A percentile compares a stretch with the other conserved stretches of the same genome.
Conservation (phyloP, 805 yeast species). For the Komagataella phaffii region DNA sequence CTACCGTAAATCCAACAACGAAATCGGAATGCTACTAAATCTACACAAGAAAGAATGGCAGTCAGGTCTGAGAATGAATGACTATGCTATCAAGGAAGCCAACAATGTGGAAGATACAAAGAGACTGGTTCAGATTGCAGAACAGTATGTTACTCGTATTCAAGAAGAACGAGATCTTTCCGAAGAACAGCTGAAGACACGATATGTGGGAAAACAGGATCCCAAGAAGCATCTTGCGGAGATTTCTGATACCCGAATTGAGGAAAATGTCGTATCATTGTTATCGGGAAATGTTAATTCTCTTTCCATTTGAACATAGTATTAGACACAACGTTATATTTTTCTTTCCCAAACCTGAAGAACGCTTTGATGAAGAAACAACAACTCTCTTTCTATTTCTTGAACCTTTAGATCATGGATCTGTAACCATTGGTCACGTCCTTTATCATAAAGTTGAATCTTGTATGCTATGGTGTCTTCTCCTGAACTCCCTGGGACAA, state of each 20-base stretch:
- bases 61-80: conserved; percentile 67
- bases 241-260: conserved; percentile 75
- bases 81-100: conserved; percentile 67
- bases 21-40: conserved; percentile 87
- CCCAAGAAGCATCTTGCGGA: conserved; percentile 95
- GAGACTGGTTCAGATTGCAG: conserved; percentile 80
- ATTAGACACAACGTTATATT: background rate
- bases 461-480: conserved; percentile 24
- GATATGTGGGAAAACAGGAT: conserved; percentile 97
- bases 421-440: conserved; percentile 39
- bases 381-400: conserved; percentile 37
- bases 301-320: conserved; percentile 42
- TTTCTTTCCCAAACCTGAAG: conserved; percentile 53
- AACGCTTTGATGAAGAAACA: conserved; percentile 49
- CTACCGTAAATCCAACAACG: conserved; percentile 83
- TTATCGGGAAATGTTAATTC: conserved; percentile 84
- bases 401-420: conserved; percentile 37
- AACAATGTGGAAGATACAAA: conserved; percentile 61
- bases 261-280: conserved; percentile 79
- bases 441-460: conserved; percentile 30
- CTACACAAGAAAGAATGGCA: conserved; percentile 95
- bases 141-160: conserved; percentile 79
- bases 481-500: conserved; percentile 6
- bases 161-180: conserved; percentile 82
- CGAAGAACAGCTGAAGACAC: conserved; percentile 82